phyloP scores from a whole-genome alignment of 2,329 filamentous ascomycete genomes.

The Trichoderma asperellum region DNA sequence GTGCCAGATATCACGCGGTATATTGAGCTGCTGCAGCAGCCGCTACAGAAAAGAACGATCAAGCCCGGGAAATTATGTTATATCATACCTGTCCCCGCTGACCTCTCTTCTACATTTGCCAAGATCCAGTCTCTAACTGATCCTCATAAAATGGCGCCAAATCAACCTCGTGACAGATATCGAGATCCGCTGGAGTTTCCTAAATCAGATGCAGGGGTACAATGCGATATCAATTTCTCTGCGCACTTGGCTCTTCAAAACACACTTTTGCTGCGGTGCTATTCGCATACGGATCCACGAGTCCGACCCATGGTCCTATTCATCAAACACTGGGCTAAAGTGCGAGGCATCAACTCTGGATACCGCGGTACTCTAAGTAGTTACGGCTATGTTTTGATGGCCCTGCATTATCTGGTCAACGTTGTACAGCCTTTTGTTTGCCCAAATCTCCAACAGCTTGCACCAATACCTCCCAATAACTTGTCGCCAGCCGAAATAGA shows the following conservation, averaged over 20 bases:
- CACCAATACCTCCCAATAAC: conserved; percentile 47
- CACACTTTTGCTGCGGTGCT: conserved; percentile 79
- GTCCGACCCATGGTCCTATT: conserved; percentile 81
- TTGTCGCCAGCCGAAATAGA: conserved; percentile 35
- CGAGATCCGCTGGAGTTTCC: conserved; percentile 74
- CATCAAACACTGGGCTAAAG: conserved; percentile 89
- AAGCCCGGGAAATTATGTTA: conserved; percentile 31
- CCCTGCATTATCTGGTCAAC: conserved; percentile 87
- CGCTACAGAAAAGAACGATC: conserved; percentile 35
- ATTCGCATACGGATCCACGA: conserved; percentile 76
- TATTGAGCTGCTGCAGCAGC: conserved; percentile 52
- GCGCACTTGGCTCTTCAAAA: conserved; percentile 84
- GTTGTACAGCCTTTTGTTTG: conserved; percentile 78
- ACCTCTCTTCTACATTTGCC: conserved; percentile 43
- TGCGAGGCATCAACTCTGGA: conserved; percentile 81
- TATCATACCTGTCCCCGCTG: conserved; percentile 45
- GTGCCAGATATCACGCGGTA: conserved; percentile 51
- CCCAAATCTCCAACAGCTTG: conserved; percentile 75
- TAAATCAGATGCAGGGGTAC: conserved; percentile 75
- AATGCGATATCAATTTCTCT: conserved; percentile 91
- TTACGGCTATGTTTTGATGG: conserved; percentile 92
- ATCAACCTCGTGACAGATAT: conserved; percentile 58
- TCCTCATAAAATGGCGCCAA: conserved; percentile 54
- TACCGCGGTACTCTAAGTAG: conserved; percentile 86
- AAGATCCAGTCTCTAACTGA: conserved; percentile 52